These are phyloP conservation scores for Cucumis hystrix DNA, from an alignment of 306 rosid genomes.

Conservation along the genomic window DNA sequence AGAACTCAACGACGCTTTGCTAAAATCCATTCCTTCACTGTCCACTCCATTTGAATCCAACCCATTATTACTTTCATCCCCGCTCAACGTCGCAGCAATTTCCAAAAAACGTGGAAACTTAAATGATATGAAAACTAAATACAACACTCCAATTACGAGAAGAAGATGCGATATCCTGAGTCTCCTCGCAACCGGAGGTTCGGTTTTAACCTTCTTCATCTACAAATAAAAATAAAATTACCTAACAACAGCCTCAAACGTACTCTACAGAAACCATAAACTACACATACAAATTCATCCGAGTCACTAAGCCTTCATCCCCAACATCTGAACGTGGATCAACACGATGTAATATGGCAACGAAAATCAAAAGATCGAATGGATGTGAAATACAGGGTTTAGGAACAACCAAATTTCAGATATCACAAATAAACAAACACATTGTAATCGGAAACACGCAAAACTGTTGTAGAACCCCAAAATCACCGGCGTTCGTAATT, in stretches of 20 bases:
- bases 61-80: constrained; percentile 41
- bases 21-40: constrained; percentile 38
- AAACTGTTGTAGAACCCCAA: background rate
- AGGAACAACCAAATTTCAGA: background rate
- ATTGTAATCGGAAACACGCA: background rate
- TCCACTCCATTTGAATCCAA: constrained; percentile 23
- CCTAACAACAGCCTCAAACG: constrained; percentile 9
- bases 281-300: constrained; percentile 15
- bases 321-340: background rate
- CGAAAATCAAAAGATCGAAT: background rate
- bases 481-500: background rate
- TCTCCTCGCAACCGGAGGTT: constrained; percentile 53
- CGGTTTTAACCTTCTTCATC: constrained; percentile 70
- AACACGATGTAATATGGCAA: background rate
- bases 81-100: constrained; percentile 52
- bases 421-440: background rate
- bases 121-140: constrained; percentile 60
- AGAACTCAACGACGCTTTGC: constrained; percentile 47
- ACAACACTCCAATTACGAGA: constrained; percentile 52
- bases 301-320: background rate
- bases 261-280: constrained; percentile 21
- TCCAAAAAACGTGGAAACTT: constrained; percentile 64
- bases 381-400: background rate
- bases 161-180: constrained; percentile 60
- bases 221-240: background rate